These are phyloP conservation scores for Penicillium turbatum DNA, from an alignment of 495 filamentous ascomycete species.

Conservation along the genomic window DNA sequence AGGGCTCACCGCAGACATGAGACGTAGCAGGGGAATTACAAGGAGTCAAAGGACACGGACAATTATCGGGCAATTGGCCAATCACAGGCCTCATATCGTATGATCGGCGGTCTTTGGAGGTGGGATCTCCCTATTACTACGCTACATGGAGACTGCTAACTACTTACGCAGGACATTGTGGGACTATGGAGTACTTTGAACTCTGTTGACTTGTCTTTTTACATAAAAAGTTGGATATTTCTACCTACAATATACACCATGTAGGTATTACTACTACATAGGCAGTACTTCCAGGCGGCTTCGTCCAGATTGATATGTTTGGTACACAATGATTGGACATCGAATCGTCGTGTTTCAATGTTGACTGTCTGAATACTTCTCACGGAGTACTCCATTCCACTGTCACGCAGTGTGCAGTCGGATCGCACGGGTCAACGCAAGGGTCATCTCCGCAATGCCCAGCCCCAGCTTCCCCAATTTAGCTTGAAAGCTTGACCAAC, in stretches of 20 bases:
- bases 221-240: too few species aligned
- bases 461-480: background rate
- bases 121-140: too few species aligned
- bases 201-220: too few species aligned
- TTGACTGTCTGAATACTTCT: background rate
- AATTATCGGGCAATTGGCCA: slow-evolving; percentile 33
- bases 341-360: background rate
- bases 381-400: background rate
- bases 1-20: slow-evolving; percentile 14
- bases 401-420: background rate
- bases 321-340: background rate
- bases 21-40: background rate
- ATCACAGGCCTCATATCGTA: slow-evolving; percentile 12
- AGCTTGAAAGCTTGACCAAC: slow-evolving; percentile 6
- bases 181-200: background rate
- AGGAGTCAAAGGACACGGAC: slow-evolving; percentile 13
- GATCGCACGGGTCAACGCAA: slow-evolving; percentile 1
- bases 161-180: background rate
- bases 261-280: too few species aligned
- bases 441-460: slow-evolving; percentile 5
- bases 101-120: slow-evolving; percentile 3
- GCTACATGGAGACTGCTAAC: background rate
- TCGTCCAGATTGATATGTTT: background rate
- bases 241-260: too few species aligned
- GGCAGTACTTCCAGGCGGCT: background rate